Base-by-base conservation (phyloP, 2,329 filamentous ascomycete species). In the Ophiocordyceps camponoti-floridani region DNA sequence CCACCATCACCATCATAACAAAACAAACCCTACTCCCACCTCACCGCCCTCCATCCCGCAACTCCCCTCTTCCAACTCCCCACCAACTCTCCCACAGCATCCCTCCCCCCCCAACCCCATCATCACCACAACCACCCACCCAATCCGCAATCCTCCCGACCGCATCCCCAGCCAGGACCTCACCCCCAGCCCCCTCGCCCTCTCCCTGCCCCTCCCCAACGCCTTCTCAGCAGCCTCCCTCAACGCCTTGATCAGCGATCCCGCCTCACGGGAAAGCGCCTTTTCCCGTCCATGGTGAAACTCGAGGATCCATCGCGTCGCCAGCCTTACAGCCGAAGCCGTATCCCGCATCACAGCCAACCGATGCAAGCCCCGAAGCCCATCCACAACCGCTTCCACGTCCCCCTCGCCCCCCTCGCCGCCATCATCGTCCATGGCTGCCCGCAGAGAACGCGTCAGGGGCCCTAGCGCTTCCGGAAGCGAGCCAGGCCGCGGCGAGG, bases 311-410 rank as follows among this genome's bases (percentile, higher is more conserved):
- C 65, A 64, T 27, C 57, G 53, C 2, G 54, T 50, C 0, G 57
- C 48, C 5, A 56, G 50, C 38, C 55, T 56, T 12, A 57, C 52
- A 4, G 63, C 65, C 2, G 48, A 48, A 0, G 62, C 58, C 1
- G 59, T 58, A 42, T 68, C 65, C 14, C 61, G 61, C 19, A 66
- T 55, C 37, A 66, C 50, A 8, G 58, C 57, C 1, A 66, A 44
- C 1, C 50, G 52, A 41, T 67, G 62, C 40, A 67, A 50, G 0
- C 60, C 62, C 42, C 56, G 49, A 1, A 66, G 47, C 38, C 53
- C 47, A 2, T 48, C 43, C 14, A 61, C 43, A 0, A 52, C 48
- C 9, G 50, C 40, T 3, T 50, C 45, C 4, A 52, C 28, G 0
- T 48, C 52, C 4, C 49, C 30, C 3, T 45, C 46, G 46, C 5